A percentile compares a stretch with the other conserved stretches of the same genome.
phyloP scores from a whole-genome alignment of 2,329 filamentous ascomycete species.

The Parafenestella ontariensis region DNA sequence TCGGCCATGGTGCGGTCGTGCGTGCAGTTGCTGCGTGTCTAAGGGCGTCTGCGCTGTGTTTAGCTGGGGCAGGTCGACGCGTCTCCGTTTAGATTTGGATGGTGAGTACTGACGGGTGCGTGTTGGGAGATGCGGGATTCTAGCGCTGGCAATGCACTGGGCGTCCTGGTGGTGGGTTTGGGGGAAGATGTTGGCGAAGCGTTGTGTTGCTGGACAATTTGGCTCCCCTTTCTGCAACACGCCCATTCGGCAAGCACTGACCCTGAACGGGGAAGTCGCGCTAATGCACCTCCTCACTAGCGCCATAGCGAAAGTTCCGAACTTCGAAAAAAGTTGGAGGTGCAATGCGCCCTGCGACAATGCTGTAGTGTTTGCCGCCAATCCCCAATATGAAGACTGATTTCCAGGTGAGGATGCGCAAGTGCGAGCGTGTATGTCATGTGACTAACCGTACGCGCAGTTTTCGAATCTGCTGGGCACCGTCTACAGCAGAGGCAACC shows the following conservation, averaged over 20 bases:
- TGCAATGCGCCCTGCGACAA: constrained; percentile 31
- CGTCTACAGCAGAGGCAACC: constrained; percentile 97
- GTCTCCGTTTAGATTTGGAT: neutral
- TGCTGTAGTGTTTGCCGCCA: constrained; percentile 30
- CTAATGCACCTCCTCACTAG: constrained; percentile 30
- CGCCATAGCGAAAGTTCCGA: constrained; percentile 11
- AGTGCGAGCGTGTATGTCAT: neutral
- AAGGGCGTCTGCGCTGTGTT: constrained; percentile 26
- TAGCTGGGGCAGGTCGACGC: constrained; percentile 19
- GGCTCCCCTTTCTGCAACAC: constrained; percentile 50
- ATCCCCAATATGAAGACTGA: constrained; percentile 87
- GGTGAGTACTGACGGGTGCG: neutral
- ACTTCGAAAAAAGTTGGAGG: constrained; percentile 46
- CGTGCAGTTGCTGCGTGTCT: constrained; percentile 26
- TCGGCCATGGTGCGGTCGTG: constrained; percentile 62
- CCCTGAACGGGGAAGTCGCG: constrained; percentile 46
- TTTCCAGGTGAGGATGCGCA: constrained; percentile 76
- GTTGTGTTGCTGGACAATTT: constrained; percentile 45
- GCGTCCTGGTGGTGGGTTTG: neutral
- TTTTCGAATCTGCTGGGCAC: constrained; percentile 98
- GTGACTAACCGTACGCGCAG: constrained; percentile 58
- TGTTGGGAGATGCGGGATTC: neutral
- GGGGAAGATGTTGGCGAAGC: constrained; percentile 19
- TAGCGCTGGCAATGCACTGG: neutral
- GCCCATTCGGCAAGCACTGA: constrained; percentile 48